Evolutionary conservation across 2,329 filamentous ascomycete species (phyloP).

Genomic region (Venturia asperata): DNA sequence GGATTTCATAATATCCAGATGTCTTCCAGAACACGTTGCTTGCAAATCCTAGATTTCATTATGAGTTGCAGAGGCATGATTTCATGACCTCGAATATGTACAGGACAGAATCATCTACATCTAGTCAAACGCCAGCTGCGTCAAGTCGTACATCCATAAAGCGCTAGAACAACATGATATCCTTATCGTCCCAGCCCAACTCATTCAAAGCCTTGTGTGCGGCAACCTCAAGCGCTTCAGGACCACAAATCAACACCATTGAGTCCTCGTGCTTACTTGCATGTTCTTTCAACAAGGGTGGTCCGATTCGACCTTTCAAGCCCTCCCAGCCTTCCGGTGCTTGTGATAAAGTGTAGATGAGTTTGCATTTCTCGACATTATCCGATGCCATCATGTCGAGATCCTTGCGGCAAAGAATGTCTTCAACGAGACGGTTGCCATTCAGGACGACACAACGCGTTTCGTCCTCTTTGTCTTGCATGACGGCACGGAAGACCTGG

Average conservation of each 20-base stretch:
- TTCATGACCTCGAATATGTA: not conserved
- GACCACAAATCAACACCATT: constrained; percentile 74
- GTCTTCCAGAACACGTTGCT: too few species aligned
- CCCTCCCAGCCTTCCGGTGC: constrained; percentile 61
- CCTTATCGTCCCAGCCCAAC: constrained; percentile 64
- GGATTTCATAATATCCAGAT: too few species aligned
- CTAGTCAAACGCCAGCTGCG: constrained; percentile 21
- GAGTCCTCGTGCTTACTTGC: constrained; percentile 39
- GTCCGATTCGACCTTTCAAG: constrained; percentile 58
- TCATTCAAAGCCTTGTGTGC: constrained; percentile 50
- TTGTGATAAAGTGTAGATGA: constrained; percentile 64
- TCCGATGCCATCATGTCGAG: constrained; percentile 55
- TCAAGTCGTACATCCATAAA: constrained; percentile 22
- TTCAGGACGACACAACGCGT: constrained; percentile 69
- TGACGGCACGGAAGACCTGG: constrained; percentile 69
- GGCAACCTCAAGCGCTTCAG: constrained; percentile 63
- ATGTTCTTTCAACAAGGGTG: constrained; percentile 55
- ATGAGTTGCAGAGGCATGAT: not conserved
- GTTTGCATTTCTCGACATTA: constrained; percentile 51
- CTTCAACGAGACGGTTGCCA: constrained; percentile 68
- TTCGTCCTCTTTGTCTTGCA: constrained; percentile 54
- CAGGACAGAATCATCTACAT: not conserved
- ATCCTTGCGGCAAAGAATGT: constrained; percentile 73
- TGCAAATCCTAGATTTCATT: too few species aligned
- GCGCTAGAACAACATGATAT: constrained; percentile 66